Percentiles rank a stretch among this genome's conserved stretches.
Conservation (phyloP, 2,329 filamentous ascomycete genomes). For the Fusarium austroafricanum region DNA sequence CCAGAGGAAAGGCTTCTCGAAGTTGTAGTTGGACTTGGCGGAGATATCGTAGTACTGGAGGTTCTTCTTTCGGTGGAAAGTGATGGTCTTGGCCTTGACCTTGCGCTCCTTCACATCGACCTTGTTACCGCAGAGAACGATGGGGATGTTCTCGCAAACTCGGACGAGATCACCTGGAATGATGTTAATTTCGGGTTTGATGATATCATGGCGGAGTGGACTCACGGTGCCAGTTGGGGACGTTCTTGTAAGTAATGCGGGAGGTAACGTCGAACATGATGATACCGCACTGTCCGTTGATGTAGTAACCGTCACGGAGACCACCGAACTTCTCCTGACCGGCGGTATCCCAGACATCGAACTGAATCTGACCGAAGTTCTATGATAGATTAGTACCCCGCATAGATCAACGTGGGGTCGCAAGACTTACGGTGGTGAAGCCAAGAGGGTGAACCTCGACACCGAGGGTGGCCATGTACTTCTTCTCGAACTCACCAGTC, state of each 20-base stretch:
- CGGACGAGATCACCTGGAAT: slow-evolving; percentile 90
- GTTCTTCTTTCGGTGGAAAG: slow-evolving; percentile 99
- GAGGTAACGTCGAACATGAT: slow-evolving; percentile 99
- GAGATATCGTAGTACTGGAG: slow-evolving; percentile 99
- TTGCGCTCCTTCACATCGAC: slow-evolving; percentile 99
- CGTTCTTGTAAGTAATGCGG: slow-evolving; percentile 99
- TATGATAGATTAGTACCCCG: slow-evolving; percentile 55
- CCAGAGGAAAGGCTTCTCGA: slow-evolving; percentile 99
- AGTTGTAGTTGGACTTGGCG: slow-evolving; percentile 99
- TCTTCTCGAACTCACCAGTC: slow-evolving; percentile 99
- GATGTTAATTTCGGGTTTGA: slow-evolving; percentile 31
- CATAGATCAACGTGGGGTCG: slow-evolving; percentile 35
- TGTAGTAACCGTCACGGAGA: slow-evolving; percentile 99
- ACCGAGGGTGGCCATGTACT: slow-evolving; percentile 99
- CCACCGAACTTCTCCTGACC: slow-evolving; percentile 99
- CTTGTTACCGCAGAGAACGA: slow-evolving; percentile 99
- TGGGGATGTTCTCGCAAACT: slow-evolving; percentile 99
- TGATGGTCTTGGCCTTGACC: slow-evolving; percentile 99
- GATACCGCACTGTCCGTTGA: slow-evolving; percentile 99
- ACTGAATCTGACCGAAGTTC: slow-evolving; percentile 97
- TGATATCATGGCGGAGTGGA: slow-evolving; percentile 44
- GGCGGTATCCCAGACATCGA: slow-evolving; percentile 99
- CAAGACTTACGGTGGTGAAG: slow-evolving; percentile 90
- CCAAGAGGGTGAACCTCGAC: slow-evolving; percentile 98
- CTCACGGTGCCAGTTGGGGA: slow-evolving; percentile 99